Evolutionary conservation across 2,329 filamentous ascomycete species (phyloP).

Genomic region (Hymenoscyphus occultus): DNA sequence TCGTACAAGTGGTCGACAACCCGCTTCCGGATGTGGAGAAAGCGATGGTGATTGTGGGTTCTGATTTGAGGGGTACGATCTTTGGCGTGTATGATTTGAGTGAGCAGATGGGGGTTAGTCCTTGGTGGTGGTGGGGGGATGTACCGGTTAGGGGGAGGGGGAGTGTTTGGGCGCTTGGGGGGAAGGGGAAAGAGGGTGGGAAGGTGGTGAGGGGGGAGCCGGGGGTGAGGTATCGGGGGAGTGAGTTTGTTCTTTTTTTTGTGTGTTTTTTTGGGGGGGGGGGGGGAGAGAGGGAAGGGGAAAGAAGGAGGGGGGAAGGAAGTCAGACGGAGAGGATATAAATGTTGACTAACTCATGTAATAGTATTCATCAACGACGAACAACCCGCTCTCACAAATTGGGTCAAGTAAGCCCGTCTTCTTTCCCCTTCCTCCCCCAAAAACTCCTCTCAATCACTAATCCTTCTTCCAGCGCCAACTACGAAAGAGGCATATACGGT

Average conservation of each 20-base stretch:
- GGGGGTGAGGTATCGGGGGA: background rate
- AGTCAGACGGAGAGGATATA: slow-evolving; percentile 52
- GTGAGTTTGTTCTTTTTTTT: slow-evolving; percentile 8
- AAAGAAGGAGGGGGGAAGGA: slow-evolving; percentile 40
- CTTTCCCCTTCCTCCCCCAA: background rate
- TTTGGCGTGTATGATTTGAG: slow-evolving; percentile 70
- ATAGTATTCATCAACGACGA: slow-evolving; percentile 55
- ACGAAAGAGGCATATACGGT: slow-evolving; percentile 38
- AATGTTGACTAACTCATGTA: slow-evolving; percentile 45
- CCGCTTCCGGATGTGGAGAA: slow-evolving; percentile 54
- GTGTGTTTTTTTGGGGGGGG: no score
- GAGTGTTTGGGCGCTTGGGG: slow-evolving; percentile 44
- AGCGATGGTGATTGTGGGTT: slow-evolving; percentile 66
- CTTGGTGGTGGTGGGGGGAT: slow-evolving; percentile 55
- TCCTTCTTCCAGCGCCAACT: slow-evolving; percentile 43
- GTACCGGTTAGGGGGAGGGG: slow-evolving; percentile 47
- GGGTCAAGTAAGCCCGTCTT: slow-evolving; percentile 44
- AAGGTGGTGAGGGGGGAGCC: background rate
- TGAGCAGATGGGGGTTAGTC: slow-evolving; percentile 70
- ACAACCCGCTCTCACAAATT: slow-evolving; percentile 60
- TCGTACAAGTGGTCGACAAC: slow-evolving; percentile 54
- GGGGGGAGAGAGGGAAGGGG: background rate
- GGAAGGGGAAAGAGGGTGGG: background rate
- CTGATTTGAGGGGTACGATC: slow-evolving; percentile 63
- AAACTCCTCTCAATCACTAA: background rate